Percentiles rank a stretch among this genome's conserved stretches.
These are phyloP conservation scores for Fusarium coicis DNA, from an alignment of 2,329 filamentous ascomycete genomes.

Conservation along the genomic window DNA sequence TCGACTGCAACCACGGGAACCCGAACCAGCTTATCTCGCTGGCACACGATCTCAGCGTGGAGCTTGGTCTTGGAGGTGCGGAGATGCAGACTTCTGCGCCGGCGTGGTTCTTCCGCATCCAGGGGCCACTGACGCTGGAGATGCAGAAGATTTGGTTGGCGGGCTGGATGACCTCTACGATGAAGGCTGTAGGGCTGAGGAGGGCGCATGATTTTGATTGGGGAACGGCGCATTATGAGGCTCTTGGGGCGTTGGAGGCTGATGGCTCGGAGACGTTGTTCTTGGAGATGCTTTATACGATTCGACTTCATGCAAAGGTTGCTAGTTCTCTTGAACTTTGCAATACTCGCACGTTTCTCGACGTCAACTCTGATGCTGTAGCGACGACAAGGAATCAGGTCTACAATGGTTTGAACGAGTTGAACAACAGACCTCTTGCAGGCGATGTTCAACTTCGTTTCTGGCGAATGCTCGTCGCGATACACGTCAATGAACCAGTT, in stretches of 20 bases:
- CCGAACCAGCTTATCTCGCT: neutral
- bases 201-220: constrained; percentile 13
- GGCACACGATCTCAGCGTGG: constrained; percentile 18
- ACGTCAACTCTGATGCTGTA: neutral
- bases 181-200: constrained; percentile 7
- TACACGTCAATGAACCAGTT: constrained; percentile 18
- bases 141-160: constrained; percentile 25
- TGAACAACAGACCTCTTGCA: constrained; percentile 15
- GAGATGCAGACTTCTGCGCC: constrained; percentile 14
- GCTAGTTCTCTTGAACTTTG: constrained; percentile 5
- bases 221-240: constrained; percentile 13
- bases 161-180: constrained; percentile 17
- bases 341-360: neutral
- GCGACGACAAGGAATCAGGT: neutral
- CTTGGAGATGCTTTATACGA: constrained; percentile 14
- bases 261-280: neutral
- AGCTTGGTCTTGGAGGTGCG: constrained; percentile 16
- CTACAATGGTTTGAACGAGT: neutral
- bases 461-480: constrained; percentile 17
- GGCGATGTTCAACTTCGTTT: constrained; percentile 12
- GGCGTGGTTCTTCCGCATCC: constrained; percentile 24
- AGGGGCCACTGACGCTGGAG: constrained; percentile 11
- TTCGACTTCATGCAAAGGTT: constrained; percentile 12
- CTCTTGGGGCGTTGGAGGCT: constrained; percentile 4
- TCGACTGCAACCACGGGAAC: constrained; percentile 12